Evolutionary conservation across 2,329 filamentous ascomycete genomes (phyloP).

Genomic region (Cucurbitaria berberidis): DNA sequence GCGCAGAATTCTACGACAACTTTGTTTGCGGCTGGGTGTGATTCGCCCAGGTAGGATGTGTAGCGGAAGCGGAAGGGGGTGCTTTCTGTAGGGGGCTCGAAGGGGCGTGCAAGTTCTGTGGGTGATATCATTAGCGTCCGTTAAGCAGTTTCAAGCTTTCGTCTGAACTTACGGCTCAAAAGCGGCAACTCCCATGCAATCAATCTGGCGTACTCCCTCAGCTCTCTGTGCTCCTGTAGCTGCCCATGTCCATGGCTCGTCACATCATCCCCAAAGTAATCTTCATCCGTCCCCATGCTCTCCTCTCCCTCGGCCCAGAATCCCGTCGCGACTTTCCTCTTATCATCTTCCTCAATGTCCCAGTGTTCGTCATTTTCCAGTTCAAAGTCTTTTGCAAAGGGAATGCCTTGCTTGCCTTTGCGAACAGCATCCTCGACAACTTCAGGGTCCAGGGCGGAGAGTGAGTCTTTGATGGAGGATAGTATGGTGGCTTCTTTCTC

Average conservation of each 20-base stretch:
- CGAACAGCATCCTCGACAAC: conserved; percentile 29
- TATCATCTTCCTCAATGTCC: conserved; percentile 24
- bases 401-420: conserved; percentile 31
- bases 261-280: conserved; percentile 83
- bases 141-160: too few species aligned
- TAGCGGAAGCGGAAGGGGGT: conserved; percentile 91
- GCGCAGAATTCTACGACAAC: conserved; percentile 91
- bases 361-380: conserved; percentile 35
- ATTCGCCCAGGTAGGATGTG: conserved; percentile 94
- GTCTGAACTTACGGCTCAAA: conserved; percentile 73
- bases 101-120: conserved; percentile 81
- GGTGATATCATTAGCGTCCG: background rate
- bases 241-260: conserved; percentile 82
- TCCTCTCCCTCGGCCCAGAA: conserved; percentile 51
- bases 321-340: conserved; percentile 19
- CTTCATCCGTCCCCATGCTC: conserved; percentile 63
- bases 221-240: conserved; percentile 84
- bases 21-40: conserved; percentile 89
- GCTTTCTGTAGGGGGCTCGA: conserved; percentile 69
- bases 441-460: conserved; percentile 33
- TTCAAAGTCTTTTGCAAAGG: conserved; percentile 18
- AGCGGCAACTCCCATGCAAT: conserved; percentile 96
- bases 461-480: conserved; percentile 25
- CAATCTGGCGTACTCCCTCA: conserved; percentile 85
- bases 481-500: conserved; percentile 27